These are phyloP conservation scores for Aristolochia fimbriata DNA, from an alignment of 164 flowering plant genomes.

Conservation along the genomic window DNA sequence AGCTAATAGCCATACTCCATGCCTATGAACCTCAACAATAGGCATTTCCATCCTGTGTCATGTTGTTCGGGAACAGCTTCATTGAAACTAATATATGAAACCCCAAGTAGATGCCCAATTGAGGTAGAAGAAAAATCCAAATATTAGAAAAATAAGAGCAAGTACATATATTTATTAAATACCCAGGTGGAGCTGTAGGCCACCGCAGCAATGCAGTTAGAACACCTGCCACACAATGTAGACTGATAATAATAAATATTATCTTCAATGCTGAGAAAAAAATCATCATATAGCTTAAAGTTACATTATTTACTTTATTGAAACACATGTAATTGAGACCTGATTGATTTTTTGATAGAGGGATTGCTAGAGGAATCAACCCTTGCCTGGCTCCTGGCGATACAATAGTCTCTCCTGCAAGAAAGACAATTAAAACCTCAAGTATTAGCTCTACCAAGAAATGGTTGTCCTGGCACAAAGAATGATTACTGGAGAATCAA, in stretches of 20 bases:
- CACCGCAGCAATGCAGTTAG: conserved; percentile 74
- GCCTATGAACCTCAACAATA: conserved; percentile 70
- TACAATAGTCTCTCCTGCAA: conserved; percentile 54
- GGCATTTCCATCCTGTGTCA: conserved; percentile 90
- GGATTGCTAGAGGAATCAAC: conserved; percentile 64
- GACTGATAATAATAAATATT: background rate
- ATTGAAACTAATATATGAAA: background rate
- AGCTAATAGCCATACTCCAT: conserved; percentile 89
- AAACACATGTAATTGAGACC: conserved; percentile 26
- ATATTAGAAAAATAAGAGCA: background rate
- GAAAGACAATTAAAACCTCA: conserved; percentile 5
- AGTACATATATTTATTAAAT: conserved; percentile 1
- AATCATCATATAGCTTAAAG: too few relatives aligned
- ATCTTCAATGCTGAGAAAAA: too few relatives aligned
- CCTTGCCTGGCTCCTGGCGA: conserved; percentile 71
- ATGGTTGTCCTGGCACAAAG: background rate
- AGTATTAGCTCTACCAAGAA: background rate
- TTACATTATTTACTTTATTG: too few relatives aligned
- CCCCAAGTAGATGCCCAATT: background rate
- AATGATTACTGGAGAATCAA: background rate
- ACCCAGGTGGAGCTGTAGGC: conserved; percentile 95
- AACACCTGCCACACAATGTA: conserved; percentile 29
- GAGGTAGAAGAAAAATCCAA: background rate
- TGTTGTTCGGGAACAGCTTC: background rate
- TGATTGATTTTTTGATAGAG: conserved; percentile 55